Conservation (phyloP, 2,329 filamentous ascomycete genomes). For the Graphiopsis chlorocephala region DNA sequence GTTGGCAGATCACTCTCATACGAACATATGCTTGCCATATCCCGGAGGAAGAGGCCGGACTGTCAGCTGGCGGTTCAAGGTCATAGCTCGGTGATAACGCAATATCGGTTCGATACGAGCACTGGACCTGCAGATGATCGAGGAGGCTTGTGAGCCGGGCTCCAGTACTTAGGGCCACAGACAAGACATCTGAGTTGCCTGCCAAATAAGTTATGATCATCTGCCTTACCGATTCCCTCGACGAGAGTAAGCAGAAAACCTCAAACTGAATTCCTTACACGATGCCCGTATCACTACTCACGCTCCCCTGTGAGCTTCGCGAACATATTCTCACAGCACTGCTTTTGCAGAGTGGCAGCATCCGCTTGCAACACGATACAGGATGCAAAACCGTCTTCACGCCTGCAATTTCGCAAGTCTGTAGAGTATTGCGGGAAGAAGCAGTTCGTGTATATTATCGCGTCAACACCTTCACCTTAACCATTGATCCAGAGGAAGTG, state of each 20-base stretch:
- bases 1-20: too few species aligned
- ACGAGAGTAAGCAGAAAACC: background rate
- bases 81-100: too few species aligned
- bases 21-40: too few species aligned
- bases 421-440: constrained; percentile 20
- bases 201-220: too few species aligned
- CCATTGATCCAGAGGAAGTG: constrained; percentile 19
- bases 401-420: constrained; percentile 22
- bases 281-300: constrained; percentile 13
- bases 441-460: constrained; percentile 23
- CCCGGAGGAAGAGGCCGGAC: too few species aligned
- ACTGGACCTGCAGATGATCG: too few species aligned
- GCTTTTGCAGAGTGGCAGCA: constrained; percentile 18
- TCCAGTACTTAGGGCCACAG: too few species aligned
- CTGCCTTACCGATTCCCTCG: too few species aligned
- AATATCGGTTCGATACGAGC: too few species aligned
- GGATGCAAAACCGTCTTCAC: constrained; percentile 13
- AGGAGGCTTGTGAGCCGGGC: too few species aligned
- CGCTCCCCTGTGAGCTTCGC: constrained; percentile 23
- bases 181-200: too few species aligned
- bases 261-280: background rate
- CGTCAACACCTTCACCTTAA: constrained; percentile 23
- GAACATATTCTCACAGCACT: constrained; percentile 18
- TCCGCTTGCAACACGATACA: constrained; percentile 22
- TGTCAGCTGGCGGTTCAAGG: too few species aligned